Percentiles rank a stretch among this genome's conserved stretches.
Conservation (phyloP, 768 basidiomycete genomes). For the Lyophyllum atratum region DNA sequence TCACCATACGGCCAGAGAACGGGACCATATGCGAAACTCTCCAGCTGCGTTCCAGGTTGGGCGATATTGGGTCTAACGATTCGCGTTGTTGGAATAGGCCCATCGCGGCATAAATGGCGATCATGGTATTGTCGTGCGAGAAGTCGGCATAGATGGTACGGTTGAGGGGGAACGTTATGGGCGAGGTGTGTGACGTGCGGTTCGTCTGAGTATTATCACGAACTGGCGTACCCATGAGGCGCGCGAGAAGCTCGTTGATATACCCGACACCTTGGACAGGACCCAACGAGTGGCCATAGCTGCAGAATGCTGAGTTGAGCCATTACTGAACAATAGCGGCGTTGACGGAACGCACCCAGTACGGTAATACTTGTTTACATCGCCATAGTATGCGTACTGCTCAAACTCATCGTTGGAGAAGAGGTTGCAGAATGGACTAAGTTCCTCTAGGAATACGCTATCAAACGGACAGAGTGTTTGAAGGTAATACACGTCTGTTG, state of each 20-base stretch:
- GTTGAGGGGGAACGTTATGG: slow-evolving; percentile 70
- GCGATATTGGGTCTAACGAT: slow-evolving; percentile 33
- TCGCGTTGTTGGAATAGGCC: slow-evolving; percentile 48
- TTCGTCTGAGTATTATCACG: slow-evolving; percentile 77
- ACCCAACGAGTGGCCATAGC: slow-evolving; percentile 70
- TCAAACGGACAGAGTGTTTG: slow-evolving; percentile 83
- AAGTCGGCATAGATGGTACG: slow-evolving; percentile 76
- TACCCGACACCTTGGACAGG: slow-evolving; percentile 85
- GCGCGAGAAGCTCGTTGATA: slow-evolving; percentile 82
- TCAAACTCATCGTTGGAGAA: slow-evolving; percentile 67
- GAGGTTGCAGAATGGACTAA: slow-evolving; percentile 71
- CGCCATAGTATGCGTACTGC: slow-evolving; percentile 67
- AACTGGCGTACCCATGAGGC: slow-evolving; percentile 66
- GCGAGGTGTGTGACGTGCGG: slow-evolving; percentile 62
- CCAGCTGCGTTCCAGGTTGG: slow-evolving; percentile 49
- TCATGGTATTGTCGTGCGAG: slow-evolving; percentile 84
- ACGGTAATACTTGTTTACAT: slow-evolving; percentile 78
- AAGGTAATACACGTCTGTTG: slow-evolving; percentile 56
- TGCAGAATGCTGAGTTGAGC: slow-evolving; percentile 27
- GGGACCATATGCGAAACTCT: slow-evolving; percentile 63
- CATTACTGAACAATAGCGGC: too few relatives aligned
- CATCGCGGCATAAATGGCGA: slow-evolving; percentile 69
- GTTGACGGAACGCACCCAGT: too few relatives aligned
- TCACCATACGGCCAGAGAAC: slow-evolving; percentile 73
- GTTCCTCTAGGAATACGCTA: slow-evolving; percentile 49